Conservation (phyloP, 2,329 filamentous ascomycete genomes). For the Cryoendolithus antarcticus region DNA sequence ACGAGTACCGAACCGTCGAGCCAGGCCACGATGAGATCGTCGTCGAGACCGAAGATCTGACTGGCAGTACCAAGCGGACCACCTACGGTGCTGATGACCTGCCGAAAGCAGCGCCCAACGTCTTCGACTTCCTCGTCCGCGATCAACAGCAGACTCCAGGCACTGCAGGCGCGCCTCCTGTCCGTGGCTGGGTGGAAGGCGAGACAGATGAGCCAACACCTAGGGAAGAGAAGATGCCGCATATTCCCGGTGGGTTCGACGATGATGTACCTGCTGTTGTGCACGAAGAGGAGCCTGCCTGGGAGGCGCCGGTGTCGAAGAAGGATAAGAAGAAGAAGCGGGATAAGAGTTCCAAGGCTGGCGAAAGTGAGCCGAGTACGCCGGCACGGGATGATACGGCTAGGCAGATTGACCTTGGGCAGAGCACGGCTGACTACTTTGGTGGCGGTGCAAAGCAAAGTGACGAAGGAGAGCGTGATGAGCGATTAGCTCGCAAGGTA, state of each 20-base stretch:
- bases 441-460: neutral
- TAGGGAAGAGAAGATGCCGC: conserved; percentile 32
- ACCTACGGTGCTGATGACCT: conserved; percentile 22
- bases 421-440: neutral
- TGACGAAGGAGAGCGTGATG: neutral
- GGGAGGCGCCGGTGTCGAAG: conserved; percentile 18
- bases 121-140: conserved; percentile 24
- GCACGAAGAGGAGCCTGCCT: conserved; percentile 6
- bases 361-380: conserved; percentile 36
- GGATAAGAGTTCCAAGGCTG: conserved; percentile 6
- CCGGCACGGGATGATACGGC: conserved; percentile 19
- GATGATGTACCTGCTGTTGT: conserved; percentile 25
- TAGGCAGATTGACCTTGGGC: too few species aligned
- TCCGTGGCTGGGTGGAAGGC: conserved; percentile 28
- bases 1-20: conserved; percentile 3
- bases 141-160: conserved; percentile 21
- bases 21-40: conserved; percentile 26
- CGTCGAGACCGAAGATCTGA: conserved; percentile 25
- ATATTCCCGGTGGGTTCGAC: conserved; percentile 52
- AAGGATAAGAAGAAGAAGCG: conserved; percentile 27
- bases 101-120: conserved; percentile 9
- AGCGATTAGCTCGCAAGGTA: too few species aligned
- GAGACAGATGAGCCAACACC: conserved; percentile 45
- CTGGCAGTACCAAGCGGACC: conserved; percentile 18
- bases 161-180: conserved; percentile 19